Evolutionary conservation across 2,329 filamentous ascomycete species (phyloP), one percentile per base, ranked within the genome.

Genomic region (Acrocalymma vagum): DNA sequence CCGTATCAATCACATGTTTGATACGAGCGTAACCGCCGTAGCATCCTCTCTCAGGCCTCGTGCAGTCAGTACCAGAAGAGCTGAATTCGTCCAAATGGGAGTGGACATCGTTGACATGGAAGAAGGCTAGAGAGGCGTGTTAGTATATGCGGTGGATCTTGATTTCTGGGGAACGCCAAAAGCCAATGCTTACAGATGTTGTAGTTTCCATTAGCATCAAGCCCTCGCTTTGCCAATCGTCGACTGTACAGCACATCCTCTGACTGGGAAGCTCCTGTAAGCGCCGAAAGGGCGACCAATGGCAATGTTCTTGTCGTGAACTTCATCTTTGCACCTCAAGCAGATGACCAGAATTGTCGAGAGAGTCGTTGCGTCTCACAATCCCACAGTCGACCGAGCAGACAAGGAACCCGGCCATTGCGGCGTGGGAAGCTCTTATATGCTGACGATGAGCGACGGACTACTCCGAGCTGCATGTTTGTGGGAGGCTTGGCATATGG

Each of bases 21-120:
- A 87, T 79, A 41, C 84, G 79, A 1, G 84, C 76, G 49, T 86
- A 86, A 20, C 84, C 84, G 17, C 84, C 84, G 42, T 76, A 84
- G 66, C 84, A 87, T 27, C 83, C 84, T 31, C 73, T 70, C 35
- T 74, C 66, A 0, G 81, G 77, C 17, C 75, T 67, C 0, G 75
- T 78, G 70, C 84, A 87, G 67, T 86, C 82, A 9, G 81, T 80
- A 38, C 84, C 84, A 0, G 80, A 81, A 10, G 78, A 76, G 18
- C 77, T 72, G 66, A 82, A 87, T 63, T 86, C 69, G 59, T 86
- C 83, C 13, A 87, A 72, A 60, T 87, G 84, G 10, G 84, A 78
- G 61, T 87, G 84, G 10, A 87, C 81, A 60, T 87, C 84, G 58
- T 87, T 87, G 73, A 87, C 77, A 63, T 87, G 84, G 69, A 85